Base-by-base conservation (phyloP, 2,329 filamentous ascomycete species). In the Incumbomyces delicatus region DNA sequence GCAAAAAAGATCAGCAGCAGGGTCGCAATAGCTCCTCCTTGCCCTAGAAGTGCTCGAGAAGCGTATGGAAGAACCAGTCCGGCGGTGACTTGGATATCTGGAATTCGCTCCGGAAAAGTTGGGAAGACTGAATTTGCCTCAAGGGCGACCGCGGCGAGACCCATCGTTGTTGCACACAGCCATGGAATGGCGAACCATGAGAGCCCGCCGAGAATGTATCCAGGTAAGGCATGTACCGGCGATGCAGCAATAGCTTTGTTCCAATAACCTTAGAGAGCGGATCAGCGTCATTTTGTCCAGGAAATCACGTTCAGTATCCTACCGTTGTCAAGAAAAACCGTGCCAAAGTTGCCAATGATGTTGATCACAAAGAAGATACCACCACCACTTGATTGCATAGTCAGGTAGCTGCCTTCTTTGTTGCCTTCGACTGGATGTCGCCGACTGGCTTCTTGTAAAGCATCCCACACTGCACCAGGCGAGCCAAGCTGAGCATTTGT, bases 161-260 rank as follows among this genome's bases (percentile, higher is more conserved):
- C 88, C 80, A 94, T 85, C 1, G 88, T 94, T 0, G 86, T 95
- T 1, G 88, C 87, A 2, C 81, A 85, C 8, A 94, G 73, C 85
- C 86, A 94, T 0, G 89, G 89, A 44, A 95, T 94, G 1, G 88
- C 88, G 57, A 95, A 95, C 88, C 88, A 95, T 41, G 78, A 81
- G 1, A 94, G 74, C 17, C 89, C 88, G 4, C 88, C 88, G 51
- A 90, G 76, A 46, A 95, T 82, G 60, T 95, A 95, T n/a, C 88
- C 88, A 0, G 88, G 88, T 2, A 95, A 77, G 0, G 88, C 89
- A 50, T 90, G 81, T 0, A 90, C 83, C 1, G 87, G 87, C 17
- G 80, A 83, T 0, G 89, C 87, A 7, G 89, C 87, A 58, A 95
- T 94, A 13, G 87, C 88, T 66, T 94, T 94, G 73, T 94, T 92